Evolutionary conservation across 352 stramenopile species (phyloP), one percentile per base, ranked within the genome.

Genomic region (Pythium sp.): DNA sequence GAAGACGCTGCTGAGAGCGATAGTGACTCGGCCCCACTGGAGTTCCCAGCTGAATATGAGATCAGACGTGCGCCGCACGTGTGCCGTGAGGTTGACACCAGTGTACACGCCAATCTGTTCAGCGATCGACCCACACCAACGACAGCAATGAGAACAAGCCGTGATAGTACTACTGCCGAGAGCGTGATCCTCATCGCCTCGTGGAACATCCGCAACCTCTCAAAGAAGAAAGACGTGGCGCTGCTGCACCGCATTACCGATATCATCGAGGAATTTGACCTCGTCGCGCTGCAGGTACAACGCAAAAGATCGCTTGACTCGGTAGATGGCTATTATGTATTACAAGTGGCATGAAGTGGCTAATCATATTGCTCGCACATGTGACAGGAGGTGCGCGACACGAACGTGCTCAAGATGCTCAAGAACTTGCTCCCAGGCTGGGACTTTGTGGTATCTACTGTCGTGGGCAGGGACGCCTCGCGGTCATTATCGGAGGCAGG

Each of bases 161-260:
- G 53, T 0, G 30, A 30, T 9, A n/a, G 2, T n/a, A 47, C 41
- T 15, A 15, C 41, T 7, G 41, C n/a, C n/a, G n/a, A n/a, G n/a
- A n/a, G n/a, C 28, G 68, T 70, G 24, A 26, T 92, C 22, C 66
- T 92, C 41, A 61, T 91, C 7, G 85, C 79, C 0, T 89, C 81
- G 62, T 91, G 80, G 81, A 93, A 93, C 32, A 82, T 93, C n/a
- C 80, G 81, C 72, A 89, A 91, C 55, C 67, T 91, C 65, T 91
- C 85, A 3, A 77, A 73, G 32, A 69, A 62, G n/a, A 80, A 82
- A 43, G 73, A 84, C 5, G 68, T 71, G 12, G 61, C 64, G 36
- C 65, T 78, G 4, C 57, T 90, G 3, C 24, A 84, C 24, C 76
- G 77, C n/a, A 88, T 93, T 28, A 72, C 71, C 3, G 72, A 78